phyloP scores from a whole-genome alignment of 306 rosid species.

The Lathyrus tuberosus region DNA sequence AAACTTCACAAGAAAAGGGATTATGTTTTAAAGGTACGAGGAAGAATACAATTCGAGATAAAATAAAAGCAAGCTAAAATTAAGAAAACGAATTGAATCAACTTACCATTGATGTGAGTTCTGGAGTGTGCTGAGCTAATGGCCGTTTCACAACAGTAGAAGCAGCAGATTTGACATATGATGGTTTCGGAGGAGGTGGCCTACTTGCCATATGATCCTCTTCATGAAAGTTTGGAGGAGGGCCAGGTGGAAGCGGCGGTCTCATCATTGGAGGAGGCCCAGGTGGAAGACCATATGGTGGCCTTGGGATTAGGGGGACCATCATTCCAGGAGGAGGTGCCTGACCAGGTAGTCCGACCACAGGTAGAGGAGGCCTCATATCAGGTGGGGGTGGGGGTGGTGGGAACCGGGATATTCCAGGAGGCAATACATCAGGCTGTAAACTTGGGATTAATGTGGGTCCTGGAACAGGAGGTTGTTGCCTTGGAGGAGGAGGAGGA shows the following conservation, averaged over 20 bases:
- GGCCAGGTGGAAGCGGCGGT: slow-evolving; percentile 99
- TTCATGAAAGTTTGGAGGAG: slow-evolving; percentile 87
- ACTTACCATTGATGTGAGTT: slow-evolving; percentile 95
- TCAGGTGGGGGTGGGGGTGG: slow-evolving; percentile 94
- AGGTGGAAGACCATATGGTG: slow-evolving; percentile 95
- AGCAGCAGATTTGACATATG: slow-evolving; percentile 95
- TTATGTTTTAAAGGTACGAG: slow-evolving; percentile 1
- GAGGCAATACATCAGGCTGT: slow-evolving; percentile 84
- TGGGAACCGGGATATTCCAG: slow-evolving; percentile 79
- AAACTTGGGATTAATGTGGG: slow-evolving; percentile 58
- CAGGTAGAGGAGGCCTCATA: slow-evolving; percentile 73
- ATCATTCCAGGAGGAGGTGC: slow-evolving; percentile 86
- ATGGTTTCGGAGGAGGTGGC: slow-evolving; percentile 73
- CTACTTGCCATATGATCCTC: slow-evolving; percentile 55
- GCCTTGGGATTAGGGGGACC: slow-evolving; percentile 78
- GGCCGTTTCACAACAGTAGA: slow-evolving; percentile 98
- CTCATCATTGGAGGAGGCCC: slow-evolving; percentile 99
- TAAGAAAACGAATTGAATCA: slow-evolving; percentile 26
- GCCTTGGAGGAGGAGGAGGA: slow-evolving; percentile 75
- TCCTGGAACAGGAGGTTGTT: slow-evolving; percentile 67
- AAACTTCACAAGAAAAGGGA: background rate
- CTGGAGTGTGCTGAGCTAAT: slow-evolving; percentile 99
- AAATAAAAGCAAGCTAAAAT: slow-evolving; percentile 9
- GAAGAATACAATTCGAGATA: slow-evolving; percentile 24
- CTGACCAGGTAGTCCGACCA: slow-evolving; percentile 71